Evolutionary conservation across 805 yeast species (phyloP), one percentile per base, ranked within the genome.

Genomic region (Barnettozyma sp.): DNA sequence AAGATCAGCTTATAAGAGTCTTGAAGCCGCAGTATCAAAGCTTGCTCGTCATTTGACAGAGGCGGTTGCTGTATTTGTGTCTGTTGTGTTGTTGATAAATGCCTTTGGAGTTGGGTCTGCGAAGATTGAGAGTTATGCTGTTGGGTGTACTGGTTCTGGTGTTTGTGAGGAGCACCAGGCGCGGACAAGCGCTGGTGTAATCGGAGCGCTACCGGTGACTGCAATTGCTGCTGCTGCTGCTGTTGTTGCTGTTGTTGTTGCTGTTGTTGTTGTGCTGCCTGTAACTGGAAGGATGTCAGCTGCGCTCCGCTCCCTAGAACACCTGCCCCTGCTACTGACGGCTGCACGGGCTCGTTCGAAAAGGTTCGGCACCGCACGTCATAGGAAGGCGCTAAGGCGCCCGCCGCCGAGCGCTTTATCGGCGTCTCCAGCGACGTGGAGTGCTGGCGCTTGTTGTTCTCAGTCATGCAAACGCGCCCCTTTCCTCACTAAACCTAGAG

Each of bases 1-100:
- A 81, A 76, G 26, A 81, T 82, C 34, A 71, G 65, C 48, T 79
- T 78, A 55, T 81, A 82, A 4, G 86, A 78, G 50, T 81, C 87
- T 55, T 82, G 85, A 18, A 82, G 55, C 51, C 80, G 80, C 2
- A 80, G 66, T 2, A 84, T 84, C 31, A 82, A 60, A 34, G 73
- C 74, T 46, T 73, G 82, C 53, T 76, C 83, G 49, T 75, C 82
- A 33, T 70, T 75, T 1, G 78, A 53, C 16, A 60, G 43, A 6
- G 18, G 26, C 30, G n/a, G 40, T 25, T 22, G 30, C 19, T 36
- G 43, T 4, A 22, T 25, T 12, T 23, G 31, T 23, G 13, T 3
- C 20, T 28, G 33, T 22, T 24, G 30, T 2, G 21, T 14, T 11
- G 36, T 22, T 6, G n/a, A n/a, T n/a, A n/a, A n/a, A n/a, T n/a